These are phyloP conservation scores for Cantharellus anzutake DNA, from an alignment of 768 basidiomycete species.

Conservation along the genomic window DNA sequence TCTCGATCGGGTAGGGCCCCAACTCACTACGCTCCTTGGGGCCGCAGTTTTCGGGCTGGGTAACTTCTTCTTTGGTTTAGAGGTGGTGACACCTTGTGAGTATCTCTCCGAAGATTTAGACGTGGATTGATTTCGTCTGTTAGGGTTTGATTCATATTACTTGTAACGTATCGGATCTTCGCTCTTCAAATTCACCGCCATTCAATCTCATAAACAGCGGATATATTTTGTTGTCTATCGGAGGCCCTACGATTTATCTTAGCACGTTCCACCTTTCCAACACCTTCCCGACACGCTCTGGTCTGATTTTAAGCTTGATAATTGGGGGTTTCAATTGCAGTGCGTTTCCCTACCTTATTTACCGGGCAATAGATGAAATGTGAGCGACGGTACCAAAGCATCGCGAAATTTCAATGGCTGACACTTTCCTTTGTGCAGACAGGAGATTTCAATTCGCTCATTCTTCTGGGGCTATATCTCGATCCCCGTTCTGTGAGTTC, in stretches of 20 bases:
- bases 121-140: too few relatives aligned
- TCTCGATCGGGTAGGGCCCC: slow-evolving; percentile 17
- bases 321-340: slow-evolving; percentile 23
- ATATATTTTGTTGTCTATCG: slow-evolving; percentile 19
- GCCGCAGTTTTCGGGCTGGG: slow-evolving; percentile 17
- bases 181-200: too few relatives aligned
- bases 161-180: too few relatives aligned
- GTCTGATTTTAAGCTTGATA: slow-evolving; percentile 20
- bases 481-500: slow-evolving; percentile 17
- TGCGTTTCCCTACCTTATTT: slow-evolving; percentile 18
- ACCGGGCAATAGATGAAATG: slow-evolving; percentile 14
- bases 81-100: slow-evolving; percentile 12
- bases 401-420: too few relatives aligned
- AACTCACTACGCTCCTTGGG: slow-evolving; percentile 16
- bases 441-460: neutral
- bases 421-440: too few relatives aligned
- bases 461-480: slow-evolving; percentile 20
- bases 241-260: slow-evolving; percentile 21
- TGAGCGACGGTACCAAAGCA: too few relatives aligned
- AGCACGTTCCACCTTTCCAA: slow-evolving; percentile 22
- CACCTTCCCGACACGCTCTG: slow-evolving; percentile 19
- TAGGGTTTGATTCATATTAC: too few relatives aligned
- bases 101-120: neutral
- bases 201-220: too few relatives aligned
- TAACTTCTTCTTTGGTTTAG: slow-evolving; percentile 16